Evolutionary conservation across 495 filamentous ascomycete species (phyloP).

Genomic region (Penicillium ucsense): DNA sequence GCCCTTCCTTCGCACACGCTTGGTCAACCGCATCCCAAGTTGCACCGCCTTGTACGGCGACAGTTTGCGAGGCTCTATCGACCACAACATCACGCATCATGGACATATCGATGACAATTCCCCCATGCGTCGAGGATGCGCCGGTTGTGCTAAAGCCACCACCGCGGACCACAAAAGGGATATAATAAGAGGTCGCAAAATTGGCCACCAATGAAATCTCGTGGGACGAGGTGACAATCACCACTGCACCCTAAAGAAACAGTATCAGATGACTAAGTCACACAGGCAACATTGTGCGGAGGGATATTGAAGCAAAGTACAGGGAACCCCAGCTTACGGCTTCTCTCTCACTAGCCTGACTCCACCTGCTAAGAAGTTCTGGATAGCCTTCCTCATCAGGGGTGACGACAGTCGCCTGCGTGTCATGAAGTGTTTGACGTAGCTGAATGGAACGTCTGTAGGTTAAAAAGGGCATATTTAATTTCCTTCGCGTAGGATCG

Average conservation of each 20-base stretch:
- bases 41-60: slow-evolving; percentile 38
- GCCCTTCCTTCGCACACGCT: slow-evolving; percentile 27
- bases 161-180: slow-evolving; percentile 11
- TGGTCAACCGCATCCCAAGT: slow-evolving; percentile 43
- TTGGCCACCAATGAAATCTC: slow-evolving; percentile 9
- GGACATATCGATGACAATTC: slow-evolving; percentile 40
- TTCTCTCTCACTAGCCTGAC: slow-evolving; percentile 9
- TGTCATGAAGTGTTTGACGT: background rate
- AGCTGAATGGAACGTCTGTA: background rate
- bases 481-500: background rate
- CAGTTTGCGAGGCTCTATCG: slow-evolving; percentile 25
- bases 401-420: background rate
- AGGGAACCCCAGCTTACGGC: slow-evolving; percentile 3
- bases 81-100: slow-evolving; percentile 34
- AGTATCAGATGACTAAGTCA: background rate
- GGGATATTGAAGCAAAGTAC: background rate
- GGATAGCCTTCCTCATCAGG: slow-evolving; percentile 7
- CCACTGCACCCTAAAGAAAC: slow-evolving; percentile 12
- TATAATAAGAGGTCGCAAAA: slow-evolving; percentile 8
- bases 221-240: slow-evolving; percentile 7
- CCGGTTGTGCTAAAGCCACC: slow-evolving; percentile 10
- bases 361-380: slow-evolving; percentile 10
- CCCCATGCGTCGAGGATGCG: slow-evolving; percentile 14
- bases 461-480: background rate
- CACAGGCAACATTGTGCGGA: background rate